Base-by-base conservation (phyloP, 2,329 filamentous ascomycete species). In the Neofusicoccum umdonicola region DNA sequence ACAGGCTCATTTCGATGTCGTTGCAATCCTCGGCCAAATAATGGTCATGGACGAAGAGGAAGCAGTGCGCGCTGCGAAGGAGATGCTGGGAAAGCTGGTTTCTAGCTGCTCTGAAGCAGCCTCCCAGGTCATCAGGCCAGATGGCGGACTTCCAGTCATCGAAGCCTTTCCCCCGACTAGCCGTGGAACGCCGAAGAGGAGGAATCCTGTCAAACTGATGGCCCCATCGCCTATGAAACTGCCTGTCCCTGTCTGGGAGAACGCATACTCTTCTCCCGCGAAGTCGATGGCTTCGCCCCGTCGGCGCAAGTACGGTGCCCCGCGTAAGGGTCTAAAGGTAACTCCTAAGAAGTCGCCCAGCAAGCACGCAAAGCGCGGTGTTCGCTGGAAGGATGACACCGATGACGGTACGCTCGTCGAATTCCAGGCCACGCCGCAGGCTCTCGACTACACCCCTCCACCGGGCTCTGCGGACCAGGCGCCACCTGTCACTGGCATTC, bases 361-460 rank as follows among this genome's bases (percentile, higher is more conserved):
- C 42, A 85, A 85, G 70, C 67, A 64, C 11, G 75, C 80, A 63
- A 92, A 92, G 77, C 87, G 93, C 66, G 89, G 85, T 51, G 94
- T 99, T 5, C 87, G 94, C 68, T 99, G 95, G 95, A 88, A 92
- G 65, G 93, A 96, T 71, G 95, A 98, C 71, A 92, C 89, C 2
- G 90, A 96, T 72, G 88, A 94, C 60, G 93, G 93, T 27, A 88
- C 89, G 0, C 81, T 98, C 64, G 93, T 91, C 11, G 95, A 98
- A 74, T 97, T 94, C 74, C 91, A 94, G 73, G 92, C 92, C 78
- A 97, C 94, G 2, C 94, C 95, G 0, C 86, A 93, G 75, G 90
- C 89, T 73, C 77, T 84, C 8, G 81, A 85, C 15, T 82, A 82
- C 2, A 85, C 86, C 0, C 85, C 87, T 6, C 37, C 51, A 17